Conservation (phyloP, 1,284 basidiomycete genomes). For the Tremellales sp. region DNA sequence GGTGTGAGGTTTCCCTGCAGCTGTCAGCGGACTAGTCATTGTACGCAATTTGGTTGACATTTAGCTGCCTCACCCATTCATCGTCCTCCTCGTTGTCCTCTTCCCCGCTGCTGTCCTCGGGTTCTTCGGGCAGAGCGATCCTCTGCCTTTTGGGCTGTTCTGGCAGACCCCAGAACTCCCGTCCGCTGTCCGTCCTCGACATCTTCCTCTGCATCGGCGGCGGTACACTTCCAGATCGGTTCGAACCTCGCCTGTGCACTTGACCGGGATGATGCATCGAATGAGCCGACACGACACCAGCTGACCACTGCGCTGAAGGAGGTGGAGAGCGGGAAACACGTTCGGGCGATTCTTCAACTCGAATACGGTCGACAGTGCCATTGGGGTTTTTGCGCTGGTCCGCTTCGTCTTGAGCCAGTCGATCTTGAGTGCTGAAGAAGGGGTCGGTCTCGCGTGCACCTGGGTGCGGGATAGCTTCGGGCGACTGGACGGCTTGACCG, state of each 20-base stretch:
- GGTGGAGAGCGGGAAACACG: constrained; percentile 13
- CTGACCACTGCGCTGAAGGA: constrained; percentile 34
- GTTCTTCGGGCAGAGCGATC: constrained; percentile 19
- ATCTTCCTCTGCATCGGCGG: constrained; percentile 8
- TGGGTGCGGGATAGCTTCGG: constrained; percentile 26
- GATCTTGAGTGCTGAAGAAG: constrained; percentile 24
- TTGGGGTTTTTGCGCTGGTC: constrained; percentile 14
- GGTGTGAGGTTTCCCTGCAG: constrained; percentile 13
- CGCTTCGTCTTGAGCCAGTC: constrained; percentile 17
- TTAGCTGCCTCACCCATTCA: constrained; percentile 48
- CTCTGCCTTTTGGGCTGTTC: constrained; percentile 28
- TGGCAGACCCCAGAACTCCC: constrained; percentile 48
- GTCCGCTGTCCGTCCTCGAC: constrained; percentile 39
- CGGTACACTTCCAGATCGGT: constrained; percentile 5
- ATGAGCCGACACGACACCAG: constrained; percentile 47
- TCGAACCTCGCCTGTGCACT: constrained; percentile 3
- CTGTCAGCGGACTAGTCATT: not conserved
- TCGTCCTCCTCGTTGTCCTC: constrained; percentile 44
- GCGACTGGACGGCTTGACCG: constrained; percentile 23
- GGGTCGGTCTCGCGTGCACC: constrained; percentile 37
- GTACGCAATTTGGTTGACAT: not conserved
- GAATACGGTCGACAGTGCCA: constrained; percentile 1
- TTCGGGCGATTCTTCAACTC: not conserved
- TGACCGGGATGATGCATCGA: constrained; percentile 16
- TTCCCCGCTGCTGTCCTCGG: constrained; percentile 35